Evolutionary conservation across 2,329 filamentous ascomycete genomes (phyloP).

Genomic region (Colletotrichum sp.): DNA sequence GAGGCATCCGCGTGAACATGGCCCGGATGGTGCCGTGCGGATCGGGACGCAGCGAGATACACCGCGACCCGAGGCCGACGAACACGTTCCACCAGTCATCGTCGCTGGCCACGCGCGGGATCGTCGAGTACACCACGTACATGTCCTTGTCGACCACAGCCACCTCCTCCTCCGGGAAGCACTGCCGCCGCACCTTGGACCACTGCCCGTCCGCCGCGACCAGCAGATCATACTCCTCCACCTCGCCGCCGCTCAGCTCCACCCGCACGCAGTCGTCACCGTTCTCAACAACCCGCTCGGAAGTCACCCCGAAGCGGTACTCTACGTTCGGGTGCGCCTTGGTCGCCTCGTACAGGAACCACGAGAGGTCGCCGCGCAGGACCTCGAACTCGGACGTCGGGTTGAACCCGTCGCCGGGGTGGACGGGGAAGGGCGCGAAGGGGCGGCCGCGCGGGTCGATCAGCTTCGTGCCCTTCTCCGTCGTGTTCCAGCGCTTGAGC

Average conservation of each 20-base stretch:
- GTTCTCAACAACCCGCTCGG: slow-evolving; percentile 11
- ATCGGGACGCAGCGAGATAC: not conserved
- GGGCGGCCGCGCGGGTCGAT: slow-evolving; percentile 43
- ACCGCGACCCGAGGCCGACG: not conserved
- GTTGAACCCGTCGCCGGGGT: slow-evolving; percentile 46
- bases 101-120: slow-evolving; percentile 26
- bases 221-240: slow-evolving; percentile 53
- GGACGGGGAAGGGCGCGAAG: slow-evolving; percentile 42
- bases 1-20: slow-evolving; percentile 1
- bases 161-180: slow-evolving; percentile 32
- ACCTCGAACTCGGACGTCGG: slow-evolving; percentile 63
- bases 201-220: slow-evolving; percentile 61
- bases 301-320: slow-evolving; percentile 30
- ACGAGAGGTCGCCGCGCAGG: slow-evolving; percentile 59
- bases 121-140: slow-evolving; percentile 37
- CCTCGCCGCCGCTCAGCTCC: slow-evolving; percentile 45
- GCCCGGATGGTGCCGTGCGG: slow-evolving; percentile 14
- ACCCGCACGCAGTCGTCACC: slow-evolving; percentile 37
- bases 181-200: slow-evolving; percentile 50
- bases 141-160: slow-evolving; percentile 27
- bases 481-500: slow-evolving; percentile 41
- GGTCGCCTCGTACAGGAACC: slow-evolving; percentile 49
- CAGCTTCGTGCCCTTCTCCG: slow-evolving; percentile 53
- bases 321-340: slow-evolving; percentile 25
- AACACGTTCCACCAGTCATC: slow-evolving; percentile 13